Evolutionary conservation across 768 basidiomycete genomes (phyloP).

Genomic region (Cystobasidium onofrii): DNA sequence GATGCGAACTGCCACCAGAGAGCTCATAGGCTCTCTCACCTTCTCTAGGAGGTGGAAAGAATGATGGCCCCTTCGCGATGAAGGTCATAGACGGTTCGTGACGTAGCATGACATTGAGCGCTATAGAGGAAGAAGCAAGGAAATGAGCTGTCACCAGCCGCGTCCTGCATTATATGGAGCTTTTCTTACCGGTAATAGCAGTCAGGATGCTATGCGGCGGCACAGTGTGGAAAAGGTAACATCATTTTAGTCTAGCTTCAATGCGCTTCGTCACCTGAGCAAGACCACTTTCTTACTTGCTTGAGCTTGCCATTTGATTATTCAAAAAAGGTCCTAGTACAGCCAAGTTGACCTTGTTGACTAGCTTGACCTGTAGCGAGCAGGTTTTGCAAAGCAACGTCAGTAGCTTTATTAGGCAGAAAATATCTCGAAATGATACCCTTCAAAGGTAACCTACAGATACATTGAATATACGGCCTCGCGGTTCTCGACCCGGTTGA

Average conservation of each 20-base stretch:
- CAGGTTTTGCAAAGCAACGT: too few relatives aligned
- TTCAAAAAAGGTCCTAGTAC: constrained; percentile 21
- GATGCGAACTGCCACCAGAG: constrained; percentile 4
- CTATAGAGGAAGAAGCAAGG: background rate
- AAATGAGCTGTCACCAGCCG: too few relatives aligned
- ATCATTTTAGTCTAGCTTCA: background rate
- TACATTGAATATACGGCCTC: constrained; percentile 26
- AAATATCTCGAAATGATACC: too few relatives aligned
- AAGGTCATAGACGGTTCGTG: constrained; percentile 10
- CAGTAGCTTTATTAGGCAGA: too few relatives aligned
- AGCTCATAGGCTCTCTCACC: constrained; percentile 22
- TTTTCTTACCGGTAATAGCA: constrained; percentile 18
- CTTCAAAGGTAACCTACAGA: constrained; percentile 7
- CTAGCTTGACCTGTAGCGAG: constrained; percentile 3
- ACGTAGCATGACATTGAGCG: constrained; percentile 33
- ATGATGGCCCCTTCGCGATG: constrained; percentile 27
- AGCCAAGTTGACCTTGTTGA: constrained; percentile 12
- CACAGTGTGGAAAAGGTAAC: too few relatives aligned
- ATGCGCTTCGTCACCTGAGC: too few relatives aligned
- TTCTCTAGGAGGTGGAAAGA: constrained; percentile 20
- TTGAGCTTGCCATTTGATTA: background rate
- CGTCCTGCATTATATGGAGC: too few relatives aligned
- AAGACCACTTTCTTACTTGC: constrained; percentile 22
- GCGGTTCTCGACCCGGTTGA: background rate
- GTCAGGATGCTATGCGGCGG: constrained; percentile 31